phyloP scores from a whole-genome alignment of 495 filamentous ascomycete genomes.

The Amniculicola lignicola region DNA sequence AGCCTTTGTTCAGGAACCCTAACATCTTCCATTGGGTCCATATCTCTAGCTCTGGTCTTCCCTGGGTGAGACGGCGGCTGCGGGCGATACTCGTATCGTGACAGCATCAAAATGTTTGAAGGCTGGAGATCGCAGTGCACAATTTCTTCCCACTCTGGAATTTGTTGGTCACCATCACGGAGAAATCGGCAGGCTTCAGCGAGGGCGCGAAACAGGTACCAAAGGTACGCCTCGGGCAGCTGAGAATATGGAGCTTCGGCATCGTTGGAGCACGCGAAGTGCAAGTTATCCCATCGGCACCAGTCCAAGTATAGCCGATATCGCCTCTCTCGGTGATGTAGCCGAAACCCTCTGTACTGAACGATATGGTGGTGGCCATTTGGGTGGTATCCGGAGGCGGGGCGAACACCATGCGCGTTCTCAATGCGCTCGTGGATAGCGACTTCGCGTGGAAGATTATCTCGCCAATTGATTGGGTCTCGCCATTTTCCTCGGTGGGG shows the following conservation, averaged over 20 bases:
- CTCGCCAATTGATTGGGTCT: neutral
- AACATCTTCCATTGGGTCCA: neutral
- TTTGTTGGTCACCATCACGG: neutral
- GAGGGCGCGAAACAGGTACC: neutral
- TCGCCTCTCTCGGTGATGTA: neutral
- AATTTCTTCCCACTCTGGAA: neutral
- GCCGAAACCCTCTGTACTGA: neutral
- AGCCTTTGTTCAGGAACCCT: neutral
- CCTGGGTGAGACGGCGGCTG: too few relatives aligned
- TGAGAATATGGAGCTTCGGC: neutral
- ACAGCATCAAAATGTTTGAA: too few relatives aligned
- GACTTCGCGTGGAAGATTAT: slow-evolving; percentile 9
- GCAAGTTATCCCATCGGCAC: neutral
- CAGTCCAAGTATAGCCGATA: slow-evolving; percentile 6
- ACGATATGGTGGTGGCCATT: neutral
- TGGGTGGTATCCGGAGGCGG: too few relatives aligned
- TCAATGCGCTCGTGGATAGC: slow-evolving; percentile 6
- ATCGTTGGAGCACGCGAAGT: neutral
- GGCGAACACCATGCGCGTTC: neutral
- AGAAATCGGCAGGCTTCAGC: neutral
- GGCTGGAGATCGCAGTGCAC: too few relatives aligned
- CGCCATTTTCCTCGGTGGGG: neutral
- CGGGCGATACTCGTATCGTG: too few relatives aligned
- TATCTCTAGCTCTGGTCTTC: neutral
- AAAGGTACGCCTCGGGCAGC: neutral